Evolutionary conservation across 1,284 basidiomycete species (phyloP), one percentile per base, ranked within the genome.

Genomic region (Tranzscheliella williamsii): DNA sequence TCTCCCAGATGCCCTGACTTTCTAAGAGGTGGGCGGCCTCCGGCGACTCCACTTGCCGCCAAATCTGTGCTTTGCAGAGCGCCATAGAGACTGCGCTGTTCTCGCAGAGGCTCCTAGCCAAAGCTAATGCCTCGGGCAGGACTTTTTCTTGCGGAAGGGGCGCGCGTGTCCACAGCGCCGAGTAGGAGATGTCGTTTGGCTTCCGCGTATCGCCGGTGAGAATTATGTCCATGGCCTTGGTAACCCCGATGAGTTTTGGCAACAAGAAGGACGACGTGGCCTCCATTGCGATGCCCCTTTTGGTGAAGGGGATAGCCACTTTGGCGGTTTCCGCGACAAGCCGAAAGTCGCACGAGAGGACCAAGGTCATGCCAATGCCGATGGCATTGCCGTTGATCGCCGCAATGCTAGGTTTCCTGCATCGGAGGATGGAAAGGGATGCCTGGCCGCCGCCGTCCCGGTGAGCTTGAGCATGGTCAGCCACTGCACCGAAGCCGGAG

Each of bases 301-400:
- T 66, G 3, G 52, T 53, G 23, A 72, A 72, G 2, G 69, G 68
- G n/a, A 69, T 56, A 2, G 45, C 70, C 11, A 72, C 47, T 24
- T 71, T 72, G 16, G 70, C 68, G 18, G 46, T 57, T 0, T 63
- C 42, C 1, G 55, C 51, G 7, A 62, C 38, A 24, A 67, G 17
- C 5, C 67, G 30, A 16, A 67, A 61, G 17, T 70, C 67, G 35
- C 58, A 67, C 5, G 45, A 30, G 5, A 70, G 39, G 26, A 44
- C 45, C 64, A 70, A 61, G 4, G 67, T 72, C n/a, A 70, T 29
- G 13, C 70, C 70, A 33, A 72, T 66, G 6, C 70, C 70, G 12
- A 72, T 70, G 2, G 68, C 61, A 26, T 60, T 66, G 17, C 70
- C 70, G 33, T 72, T 71, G 16, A 72, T 60, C 4, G 70, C 70